A percentile compares a stretch with the other conserved stretches of the same genome.
Conservation (phyloP, 164 flowering plant species). For the Kalanchoe fedtschenkoi region DNA sequence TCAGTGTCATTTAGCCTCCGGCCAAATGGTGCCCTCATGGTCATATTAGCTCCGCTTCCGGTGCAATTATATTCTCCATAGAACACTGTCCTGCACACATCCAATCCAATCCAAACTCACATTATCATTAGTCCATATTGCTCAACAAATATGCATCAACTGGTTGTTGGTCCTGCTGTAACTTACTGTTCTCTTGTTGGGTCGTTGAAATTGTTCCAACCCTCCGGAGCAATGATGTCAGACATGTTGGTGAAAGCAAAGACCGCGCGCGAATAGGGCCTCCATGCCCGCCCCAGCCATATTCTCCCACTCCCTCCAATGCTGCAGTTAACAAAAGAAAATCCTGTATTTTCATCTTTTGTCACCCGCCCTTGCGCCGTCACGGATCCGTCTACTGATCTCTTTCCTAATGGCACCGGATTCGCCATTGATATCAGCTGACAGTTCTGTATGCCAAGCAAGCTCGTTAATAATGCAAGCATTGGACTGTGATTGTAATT, state of each 20-base stretch:
- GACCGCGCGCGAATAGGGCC: slow-evolving; percentile 73
- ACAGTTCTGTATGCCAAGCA: slow-evolving; percentile 34
- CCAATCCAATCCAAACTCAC: neutral
- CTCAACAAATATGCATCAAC: no score
- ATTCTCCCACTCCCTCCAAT: slow-evolving; percentile 81
- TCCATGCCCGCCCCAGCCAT: slow-evolving; percentile 95
- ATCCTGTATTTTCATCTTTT: slow-evolving; percentile 71
- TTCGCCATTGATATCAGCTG: slow-evolving; percentile 61
- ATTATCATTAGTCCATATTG: neutral
- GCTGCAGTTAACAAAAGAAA: slow-evolving; percentile 53
- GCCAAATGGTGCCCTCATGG: slow-evolving; percentile 49
- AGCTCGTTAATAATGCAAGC: no score
- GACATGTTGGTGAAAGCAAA: slow-evolving; percentile 59
- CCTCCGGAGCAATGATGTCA: slow-evolving; percentile 82
- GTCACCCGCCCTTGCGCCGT: slow-evolving; percentile 77
- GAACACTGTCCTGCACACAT: slow-evolving; percentile 50
- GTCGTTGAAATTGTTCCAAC: slow-evolving; percentile 91
- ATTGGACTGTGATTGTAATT: no score
- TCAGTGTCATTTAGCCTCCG: slow-evolving; percentile 57
- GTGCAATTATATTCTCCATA: slow-evolving; percentile 81
- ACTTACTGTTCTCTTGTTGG: slow-evolving; percentile 69
- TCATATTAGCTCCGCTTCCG: slow-evolving; percentile 61
- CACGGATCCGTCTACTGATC: slow-evolving; percentile 51
- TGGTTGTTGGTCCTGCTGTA: neutral
- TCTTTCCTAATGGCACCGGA: slow-evolving; percentile 49